Base-by-base conservation (phyloP, 495 filamentous ascomycete genomes). In the Penicillium angulare region DNA sequence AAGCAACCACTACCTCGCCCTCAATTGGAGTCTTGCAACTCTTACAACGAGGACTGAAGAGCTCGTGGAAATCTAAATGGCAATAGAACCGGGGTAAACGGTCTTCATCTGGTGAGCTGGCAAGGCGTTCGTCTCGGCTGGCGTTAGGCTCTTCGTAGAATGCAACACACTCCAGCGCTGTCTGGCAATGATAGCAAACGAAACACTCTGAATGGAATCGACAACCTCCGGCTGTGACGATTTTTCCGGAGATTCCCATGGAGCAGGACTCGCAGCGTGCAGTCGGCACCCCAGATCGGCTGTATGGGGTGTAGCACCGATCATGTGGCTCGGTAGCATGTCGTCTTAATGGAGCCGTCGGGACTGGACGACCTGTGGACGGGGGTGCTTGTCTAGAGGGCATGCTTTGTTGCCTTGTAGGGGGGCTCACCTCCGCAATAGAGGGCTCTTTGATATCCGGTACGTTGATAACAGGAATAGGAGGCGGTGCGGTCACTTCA, bases 1-100 rank as follows among this genome's bases (percentile, higher is more conserved):
- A 88, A 3, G 93, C 93, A 32, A 97, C 84, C 10, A 96, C 83
- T 33, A 97, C 88, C 72, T 97, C 92, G 34, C 90, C 89, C 64
- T 97, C 88, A 59, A 99, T 99, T n/a, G 93, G 93, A 21, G 93
- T 99, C 71, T 88, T 93, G 78, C 93, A 99, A 69, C 85, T 90
- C 72, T 92, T 92, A 73, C 93, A 99, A 33, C 90, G 83, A 15
- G 93, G 93, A 46, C 88, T 91, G 67, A 88, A 97, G 31, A 88
- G 71, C 62, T 99, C 93, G 65, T 99, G 93, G 79, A 91, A 99
- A 74, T 99, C 93, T 17, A 99, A 80, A 66, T 97, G 95, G 72
- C 93, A 99, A 72, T 88, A 99, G 77, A 97, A 97, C 22, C 92
- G 85, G 43, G 88, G 71, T 2, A 77, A 70, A 1, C 81, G 68